A percentile compares a stretch with the other conserved stretches of the same genome.
Evolutionary conservation across 2,329 filamentous ascomycete species (phyloP).

Genomic region (Polychaeton citri): DNA sequence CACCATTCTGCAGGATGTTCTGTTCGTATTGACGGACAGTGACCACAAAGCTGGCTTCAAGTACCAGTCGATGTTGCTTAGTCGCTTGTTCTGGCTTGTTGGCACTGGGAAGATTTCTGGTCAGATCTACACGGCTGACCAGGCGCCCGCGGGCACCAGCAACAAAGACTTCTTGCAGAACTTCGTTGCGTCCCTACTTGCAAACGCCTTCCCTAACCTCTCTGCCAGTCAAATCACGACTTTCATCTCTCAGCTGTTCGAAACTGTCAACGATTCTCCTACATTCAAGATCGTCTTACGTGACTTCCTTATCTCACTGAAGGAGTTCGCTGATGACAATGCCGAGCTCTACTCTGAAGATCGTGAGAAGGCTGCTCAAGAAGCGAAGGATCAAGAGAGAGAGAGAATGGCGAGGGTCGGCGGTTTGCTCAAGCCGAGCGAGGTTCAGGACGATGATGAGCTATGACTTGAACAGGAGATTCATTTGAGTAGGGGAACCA

Average conservation of each 20-base stretch:
- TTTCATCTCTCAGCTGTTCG: conserved; percentile 84
- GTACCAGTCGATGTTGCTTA: conserved; percentile 84
- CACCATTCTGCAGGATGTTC: conserved; percentile 89
- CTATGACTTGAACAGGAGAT: conserved; percentile 59
- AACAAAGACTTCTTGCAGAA: conserved; percentile 85
- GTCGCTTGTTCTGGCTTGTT: conserved; percentile 95
- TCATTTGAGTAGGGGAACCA: conserved; percentile 9
- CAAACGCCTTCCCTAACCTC: conserved; percentile 86
- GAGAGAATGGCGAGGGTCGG: conserved; percentile 91
- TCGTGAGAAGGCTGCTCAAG: conserved; percentile 79
- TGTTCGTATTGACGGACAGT: conserved; percentile 93
- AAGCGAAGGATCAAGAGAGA: conserved; percentile 76
- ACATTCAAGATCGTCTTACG: conserved; percentile 93
- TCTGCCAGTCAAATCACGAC: conserved; percentile 67
- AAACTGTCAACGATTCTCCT: conserved; percentile 74
- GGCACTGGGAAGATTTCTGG: conserved; percentile 79
- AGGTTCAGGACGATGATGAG: conserved; percentile 63
- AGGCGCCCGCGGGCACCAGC: conserved; percentile 67
- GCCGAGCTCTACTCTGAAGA: conserved; percentile 87
- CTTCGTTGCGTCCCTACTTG: conserved; percentile 73
- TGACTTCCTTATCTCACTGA: conserved; percentile 93
- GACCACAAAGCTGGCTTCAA: conserved; percentile 99
- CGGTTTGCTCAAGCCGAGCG: conserved; percentile 91
- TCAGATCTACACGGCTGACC: conserved; percentile 74
- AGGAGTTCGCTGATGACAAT: conserved; percentile 94